Base-by-base conservation (phyloP, 1,139 yeast species). In the Debaryomyces udenii region DNA sequence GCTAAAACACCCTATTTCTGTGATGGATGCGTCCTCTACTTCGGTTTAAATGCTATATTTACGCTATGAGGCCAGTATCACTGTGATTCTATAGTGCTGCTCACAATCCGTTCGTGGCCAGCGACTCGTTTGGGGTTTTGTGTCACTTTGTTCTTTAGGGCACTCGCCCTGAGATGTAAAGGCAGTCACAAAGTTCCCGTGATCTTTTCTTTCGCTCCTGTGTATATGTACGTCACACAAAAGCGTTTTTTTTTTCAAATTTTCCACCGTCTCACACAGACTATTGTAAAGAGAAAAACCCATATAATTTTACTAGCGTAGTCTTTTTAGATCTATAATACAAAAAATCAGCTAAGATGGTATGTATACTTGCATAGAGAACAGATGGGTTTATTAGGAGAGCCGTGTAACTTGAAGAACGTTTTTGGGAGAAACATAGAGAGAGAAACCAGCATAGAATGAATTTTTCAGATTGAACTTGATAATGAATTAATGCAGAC, bases 301-400 rank as follows among this genome's bases (percentile, higher is more conserved):
- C 34, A 30, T 30, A 30, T 33, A 20, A 24, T 37, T 30, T 30
- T 28, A 26, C 17, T 17, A 23, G 24, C 16, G 18, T 24, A 15
- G 23, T 22, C 26, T 31, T 32, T 35, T 39, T 39, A 47, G 50
- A 43, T 45, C 55, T 54, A 50, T 52, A 54, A 40, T 47, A 55
- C 52, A 48, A 50, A 49, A 53, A 64, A 63, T 55, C 62, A 60
- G 52, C 62, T 52, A 65, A 62, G 55, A 66, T 66, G 71, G 71
- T 66, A 66, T 64, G 71, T 66, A 52, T 42, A 38, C 28, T 37
- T 35, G 14, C 27, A 22, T 9, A 10, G 4, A 10, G 22, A 13
- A 20, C 15, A n/a, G 15, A 13, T 4, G 11, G 28, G 28, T n/a
- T 10, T 7, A 7, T 20, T 7, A 20, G 7, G 7, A 5, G 7